These are phyloP conservation scores for Lactuca saligna DNA, from an alignment of 129 eudicot species.

Conservation along the genomic window DNA sequence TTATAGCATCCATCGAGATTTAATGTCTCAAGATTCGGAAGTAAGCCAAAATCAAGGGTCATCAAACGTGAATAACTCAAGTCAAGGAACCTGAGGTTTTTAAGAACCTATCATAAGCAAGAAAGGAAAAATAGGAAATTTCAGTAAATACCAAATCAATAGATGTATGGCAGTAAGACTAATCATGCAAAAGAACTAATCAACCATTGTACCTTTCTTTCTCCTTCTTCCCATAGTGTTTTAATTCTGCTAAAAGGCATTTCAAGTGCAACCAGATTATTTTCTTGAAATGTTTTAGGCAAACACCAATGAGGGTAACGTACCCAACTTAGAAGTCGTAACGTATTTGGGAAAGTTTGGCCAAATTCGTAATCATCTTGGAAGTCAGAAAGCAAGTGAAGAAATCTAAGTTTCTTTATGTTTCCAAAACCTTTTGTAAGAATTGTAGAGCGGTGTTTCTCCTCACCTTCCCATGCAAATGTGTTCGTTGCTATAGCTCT, in stretches of 20 bases:
- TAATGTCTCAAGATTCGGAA: constrained; percentile 27
- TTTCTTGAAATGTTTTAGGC: background rate
- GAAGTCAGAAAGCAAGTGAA: background rate
- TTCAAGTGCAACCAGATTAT: constrained; percentile 26
- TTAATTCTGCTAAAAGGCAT: constrained; percentile 6
- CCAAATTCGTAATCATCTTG: background rate
- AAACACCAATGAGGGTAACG: background rate
- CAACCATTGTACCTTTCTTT: constrained; percentile 10
- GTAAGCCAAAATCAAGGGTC: constrained; percentile 13
- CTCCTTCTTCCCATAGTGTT: constrained; percentile 15
- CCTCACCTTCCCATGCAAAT: background rate
- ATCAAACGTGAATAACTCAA: background rate
- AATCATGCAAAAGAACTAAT: background rate
- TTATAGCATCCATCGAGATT: background rate
- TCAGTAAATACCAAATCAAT: background rate
- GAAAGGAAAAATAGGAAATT: background rate
- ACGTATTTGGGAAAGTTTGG: background rate
- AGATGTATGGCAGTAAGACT: background rate
- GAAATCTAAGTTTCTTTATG: constrained; percentile 18
- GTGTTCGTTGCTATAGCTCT: background rate
- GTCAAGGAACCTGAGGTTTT: constrained; percentile 20
- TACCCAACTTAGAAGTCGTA: constrained; percentile 17
- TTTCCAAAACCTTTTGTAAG: constrained; percentile 5
- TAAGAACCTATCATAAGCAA: background rate
- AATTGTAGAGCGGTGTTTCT: background rate